These are phyloP conservation scores for Dioscorea dumetorum DNA, from an alignment of 106 monocot species.

Conservation along the genomic window DNA sequence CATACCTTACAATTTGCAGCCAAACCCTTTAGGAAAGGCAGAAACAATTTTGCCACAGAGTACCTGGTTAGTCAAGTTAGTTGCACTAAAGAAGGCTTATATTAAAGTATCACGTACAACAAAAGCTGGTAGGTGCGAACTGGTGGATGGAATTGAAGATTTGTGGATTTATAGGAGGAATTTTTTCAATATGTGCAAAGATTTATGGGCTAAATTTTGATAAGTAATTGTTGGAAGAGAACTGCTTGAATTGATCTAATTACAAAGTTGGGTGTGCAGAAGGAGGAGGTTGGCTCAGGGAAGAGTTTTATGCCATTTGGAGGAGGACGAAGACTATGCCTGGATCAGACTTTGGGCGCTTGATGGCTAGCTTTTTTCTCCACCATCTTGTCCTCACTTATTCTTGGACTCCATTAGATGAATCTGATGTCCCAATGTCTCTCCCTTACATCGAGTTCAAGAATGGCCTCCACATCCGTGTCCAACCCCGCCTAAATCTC, in stretches of 20 bases:
- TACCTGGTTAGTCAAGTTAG: too few relatives aligned
- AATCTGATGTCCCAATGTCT: conserved; percentile 20
- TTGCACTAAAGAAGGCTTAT: too few relatives aligned
- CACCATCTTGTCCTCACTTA: conserved; percentile 35
- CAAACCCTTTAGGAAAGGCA: too few relatives aligned
- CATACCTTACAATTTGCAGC: too few relatives aligned
- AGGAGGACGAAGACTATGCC: conserved; percentile 33
- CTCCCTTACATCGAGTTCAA: conserved; percentile 30
- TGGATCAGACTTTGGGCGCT: conserved; percentile 17
- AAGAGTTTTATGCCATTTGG: conserved; percentile 33
- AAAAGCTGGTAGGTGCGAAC: too few relatives aligned
- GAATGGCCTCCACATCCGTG: conserved; percentile 15
- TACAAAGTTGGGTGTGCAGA: conserved; percentile 4
- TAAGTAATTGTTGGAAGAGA: too few relatives aligned
- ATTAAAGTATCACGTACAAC: too few relatives aligned
- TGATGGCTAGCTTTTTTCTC: conserved; percentile 22
- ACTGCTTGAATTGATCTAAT: too few relatives aligned
- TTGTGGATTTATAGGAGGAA: background rate
- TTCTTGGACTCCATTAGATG: conserved; percentile 17
- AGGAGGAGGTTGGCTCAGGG: background rate
- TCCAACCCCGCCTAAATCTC: conserved; percentile 3
- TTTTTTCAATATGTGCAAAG: background rate
- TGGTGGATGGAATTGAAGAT: too few relatives aligned
- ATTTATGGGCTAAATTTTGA: background rate
- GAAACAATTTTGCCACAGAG: too few relatives aligned